These are phyloP conservation scores for Fusarium equiseti DNA, from an alignment of 2,329 filamentous ascomycete species.

Conservation along the genomic window DNA sequence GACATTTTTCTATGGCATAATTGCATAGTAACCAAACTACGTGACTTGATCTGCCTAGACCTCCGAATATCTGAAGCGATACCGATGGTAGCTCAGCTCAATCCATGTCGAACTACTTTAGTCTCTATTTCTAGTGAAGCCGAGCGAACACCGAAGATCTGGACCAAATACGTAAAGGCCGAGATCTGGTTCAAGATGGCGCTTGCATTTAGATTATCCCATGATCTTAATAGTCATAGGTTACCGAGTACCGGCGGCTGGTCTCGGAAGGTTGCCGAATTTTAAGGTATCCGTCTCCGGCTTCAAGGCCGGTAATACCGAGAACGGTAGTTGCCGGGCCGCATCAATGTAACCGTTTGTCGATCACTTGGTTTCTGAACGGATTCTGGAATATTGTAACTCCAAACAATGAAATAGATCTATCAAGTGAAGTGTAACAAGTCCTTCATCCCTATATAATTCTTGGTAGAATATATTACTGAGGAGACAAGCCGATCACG, in stretches of 20 bases:
- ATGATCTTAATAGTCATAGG: neutral
- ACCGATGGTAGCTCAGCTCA: neutral
- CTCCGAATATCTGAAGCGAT: neutral
- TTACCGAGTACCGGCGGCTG: slow-evolving; percentile 17
- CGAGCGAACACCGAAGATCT: slow-evolving; percentile 1
- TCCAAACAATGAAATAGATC: neutral
- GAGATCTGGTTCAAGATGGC: neutral
- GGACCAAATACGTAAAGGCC: neutral
- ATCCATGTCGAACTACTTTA: neutral
- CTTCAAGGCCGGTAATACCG: slow-evolving; percentile 3
- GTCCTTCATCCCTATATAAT: neutral
- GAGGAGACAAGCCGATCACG: neutral
- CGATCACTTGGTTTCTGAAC: neutral
- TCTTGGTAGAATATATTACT: neutral
- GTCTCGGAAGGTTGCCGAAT: slow-evolving; percentile 10
- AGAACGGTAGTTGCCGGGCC: slow-evolving; percentile 18
- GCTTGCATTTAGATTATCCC: neutral
- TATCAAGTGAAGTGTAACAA: no score
- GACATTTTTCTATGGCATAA: neutral
- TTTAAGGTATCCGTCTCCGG: neutral
- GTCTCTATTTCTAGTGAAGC: neutral
- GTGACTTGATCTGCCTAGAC: neutral
- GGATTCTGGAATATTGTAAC: neutral
- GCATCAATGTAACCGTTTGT: neutral
- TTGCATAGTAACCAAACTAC: neutral